phyloP scores from a whole-genome alignment of 2,329 filamentous ascomycete genomes.

The Colletotrichum shisoi region DNA sequence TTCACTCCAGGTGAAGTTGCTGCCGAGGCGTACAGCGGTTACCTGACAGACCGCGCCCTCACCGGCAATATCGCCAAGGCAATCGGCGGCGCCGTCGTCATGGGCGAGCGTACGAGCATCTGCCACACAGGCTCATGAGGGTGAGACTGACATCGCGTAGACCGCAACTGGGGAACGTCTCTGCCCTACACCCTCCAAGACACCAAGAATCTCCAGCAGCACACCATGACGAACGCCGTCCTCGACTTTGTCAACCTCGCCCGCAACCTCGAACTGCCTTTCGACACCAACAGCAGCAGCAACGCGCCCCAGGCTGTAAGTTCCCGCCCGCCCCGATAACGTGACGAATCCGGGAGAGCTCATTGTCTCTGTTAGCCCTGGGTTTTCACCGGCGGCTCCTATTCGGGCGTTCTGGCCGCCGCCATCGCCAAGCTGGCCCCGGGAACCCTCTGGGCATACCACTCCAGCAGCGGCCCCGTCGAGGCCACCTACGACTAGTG shows the following conservation, averaged over 20 bases:
- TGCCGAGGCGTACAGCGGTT: conserved; percentile 57
- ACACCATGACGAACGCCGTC: conserved; percentile 63
- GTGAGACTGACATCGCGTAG: conserved; percentile 42
- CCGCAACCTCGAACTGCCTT: conserved; percentile 60
- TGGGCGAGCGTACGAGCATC: conserved; percentile 60
- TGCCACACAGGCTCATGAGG: conserved; percentile 12
- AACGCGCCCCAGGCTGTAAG: conserved; percentile 58
- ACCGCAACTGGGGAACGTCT: conserved; percentile 66
- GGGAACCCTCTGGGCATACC: conserved; percentile 68
- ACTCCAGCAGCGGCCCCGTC: conserved; percentile 64
- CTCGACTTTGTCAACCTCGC: conserved; percentile 64
- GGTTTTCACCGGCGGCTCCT: conserved; percentile 65
- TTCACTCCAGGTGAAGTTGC: conserved; percentile 63
- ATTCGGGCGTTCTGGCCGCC: conserved; percentile 63
- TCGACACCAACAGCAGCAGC: conserved; percentile 57
- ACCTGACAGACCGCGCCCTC: conserved; percentile 59
- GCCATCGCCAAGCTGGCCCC: conserved; percentile 63
- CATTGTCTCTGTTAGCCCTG: conserved; percentile 53
- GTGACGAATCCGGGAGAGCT: too few relatives aligned
- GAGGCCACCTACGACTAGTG: conserved; percentile 65
- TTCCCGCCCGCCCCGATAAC: background rate
- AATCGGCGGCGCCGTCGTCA: conserved; percentile 61
- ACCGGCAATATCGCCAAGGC: conserved; percentile 61
- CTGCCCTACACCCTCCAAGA: conserved; percentile 60
- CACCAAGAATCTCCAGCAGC: conserved; percentile 61